Conservation (phyloP, 2,329 filamentous ascomycete species). For the Plectosphaerella sp. region DNA sequence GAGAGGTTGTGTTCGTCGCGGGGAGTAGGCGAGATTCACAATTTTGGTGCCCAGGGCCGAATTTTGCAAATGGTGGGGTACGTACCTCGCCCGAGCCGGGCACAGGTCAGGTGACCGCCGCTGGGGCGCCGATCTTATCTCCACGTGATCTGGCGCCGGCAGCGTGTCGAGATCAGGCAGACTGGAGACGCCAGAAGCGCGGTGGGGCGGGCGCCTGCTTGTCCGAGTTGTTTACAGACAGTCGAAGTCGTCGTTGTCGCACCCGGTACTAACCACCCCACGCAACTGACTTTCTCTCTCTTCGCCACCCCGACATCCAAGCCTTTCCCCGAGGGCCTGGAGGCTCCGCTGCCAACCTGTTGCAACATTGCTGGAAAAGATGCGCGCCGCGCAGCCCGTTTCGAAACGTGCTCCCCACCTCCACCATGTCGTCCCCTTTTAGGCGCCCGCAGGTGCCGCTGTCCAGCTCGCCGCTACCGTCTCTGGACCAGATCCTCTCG, state of each 20-base stretch:
- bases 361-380: conserved; percentile 23
- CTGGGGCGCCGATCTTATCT: not conserved
- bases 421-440: conserved; percentile 26
- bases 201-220: not conserved
- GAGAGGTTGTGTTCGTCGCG: conserved; percentile 7
- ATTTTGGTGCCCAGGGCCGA: conserved; percentile 7
- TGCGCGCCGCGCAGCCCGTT: conserved; percentile 44
- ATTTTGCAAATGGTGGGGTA: conserved; percentile 4
- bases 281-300: not conserved
- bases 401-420: conserved; percentile 20
- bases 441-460: conserved; percentile 22
- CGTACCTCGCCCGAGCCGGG: conserved; percentile 1
- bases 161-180: not conserved
- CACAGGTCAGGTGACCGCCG: conserved; percentile 1
- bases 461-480: conserved; percentile 40
- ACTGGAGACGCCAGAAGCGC: not conserved
- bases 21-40: not conserved
- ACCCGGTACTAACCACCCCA: not conserved
- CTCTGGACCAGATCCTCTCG: conserved; percentile 42
- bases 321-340: not conserved
- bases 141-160: not conserved
- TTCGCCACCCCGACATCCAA: not conserved
- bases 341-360: conserved; percentile 19
- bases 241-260: not conserved
- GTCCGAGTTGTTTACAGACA: not conserved